Evolutionary conservation across 768 basidiomycete species (phyloP), one percentile per base, ranked within the genome.

Genomic region (Mrakia frigida): DNA sequence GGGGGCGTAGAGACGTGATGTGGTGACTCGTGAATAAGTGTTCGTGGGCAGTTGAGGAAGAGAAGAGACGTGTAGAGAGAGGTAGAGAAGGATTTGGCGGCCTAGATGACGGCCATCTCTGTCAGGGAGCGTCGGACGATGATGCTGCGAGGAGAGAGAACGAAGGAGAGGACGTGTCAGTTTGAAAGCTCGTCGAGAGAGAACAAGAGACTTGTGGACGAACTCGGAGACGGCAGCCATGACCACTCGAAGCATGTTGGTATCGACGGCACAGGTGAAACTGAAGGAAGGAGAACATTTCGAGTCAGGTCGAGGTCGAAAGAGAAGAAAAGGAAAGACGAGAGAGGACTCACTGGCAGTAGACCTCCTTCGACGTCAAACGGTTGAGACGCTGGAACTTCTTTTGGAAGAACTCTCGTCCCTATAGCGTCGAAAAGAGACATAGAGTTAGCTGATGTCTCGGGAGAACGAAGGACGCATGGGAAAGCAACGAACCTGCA

Each of bases 251-350:
- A 95, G 84, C 87, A 94, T 87, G 28, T 88, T 91, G 1, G 93
- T 94, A 85, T 95, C 93, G 31, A 93, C 93, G 46, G 94, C 93
- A 59, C 90, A 95, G 61, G 94, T 95, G 77, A 90, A 89, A 84
- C 93, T 82, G 79, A 76, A 70, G 50, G 67, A 33, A 71, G 31
- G 16, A 53, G n/a, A 56, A 0, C 23, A 23, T 16, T 21, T 43
- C 43, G 43, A 52, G 21, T 71, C 78, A 50, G 79, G 79, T 21
- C 81, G 80, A 77, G 72, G 68, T 59, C 78, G 46, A 79, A 77
- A 33, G 61, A 69, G 11, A 33, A 68, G 31, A 2, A 43, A 61
- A 35, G 3, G 43, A 31, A 77, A 70, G 70, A 69, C 78, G 52
- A 79, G 77, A 41, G 68, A 69, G 52, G 46, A 87, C 92, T 84